Percentiles rank a stretch among this genome's conserved stretches.
Evolutionary conservation across 2,329 filamentous ascomycete genomes (phyloP).

Genomic region (Eutypella sp.): DNA sequence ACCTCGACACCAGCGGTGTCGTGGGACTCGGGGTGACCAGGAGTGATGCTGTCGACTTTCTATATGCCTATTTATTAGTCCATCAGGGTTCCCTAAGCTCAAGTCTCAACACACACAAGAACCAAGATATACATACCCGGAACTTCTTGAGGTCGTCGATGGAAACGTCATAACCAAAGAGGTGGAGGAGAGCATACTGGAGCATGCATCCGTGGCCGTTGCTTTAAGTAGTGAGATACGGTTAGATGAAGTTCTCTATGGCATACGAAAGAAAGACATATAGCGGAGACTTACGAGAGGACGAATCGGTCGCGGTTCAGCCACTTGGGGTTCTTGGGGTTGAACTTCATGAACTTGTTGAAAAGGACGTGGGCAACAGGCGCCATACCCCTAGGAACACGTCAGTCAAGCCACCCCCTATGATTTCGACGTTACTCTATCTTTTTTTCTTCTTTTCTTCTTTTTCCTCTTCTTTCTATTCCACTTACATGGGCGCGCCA

Average conservation of each 20-base stretch:
- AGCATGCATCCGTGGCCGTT: slow-evolving; percentile 99
- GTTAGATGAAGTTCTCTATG: no score
- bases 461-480: no score
- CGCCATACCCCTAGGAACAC: slow-evolving; percentile 65
- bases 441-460: no score
- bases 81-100: background rate
- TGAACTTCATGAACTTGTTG: slow-evolving; percentile 99
- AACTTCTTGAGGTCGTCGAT: slow-evolving; percentile 94
- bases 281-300: slow-evolving; percentile 97
- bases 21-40: slow-evolving; percentile 93
- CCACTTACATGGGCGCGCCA: slow-evolving; percentile 84
- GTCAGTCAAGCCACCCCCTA: slow-evolving; percentile 9
- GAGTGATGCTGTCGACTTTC: slow-evolving; percentile 68
- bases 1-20: slow-evolving; percentile 97
- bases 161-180: slow-evolving; percentile 83
- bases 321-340: slow-evolving; percentile 98
- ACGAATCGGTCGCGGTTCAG: slow-evolving; percentile 97
- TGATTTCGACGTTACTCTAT: no score
- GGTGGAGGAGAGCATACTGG: slow-evolving; percentile 95
- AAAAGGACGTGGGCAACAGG: slow-evolving; percentile 94
- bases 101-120: background rate
- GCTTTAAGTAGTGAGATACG: slow-evolving; percentile 43
- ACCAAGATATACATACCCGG: slow-evolving; percentile 62
- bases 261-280: no score
- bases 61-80: slow-evolving; percentile 21